These are phyloP conservation scores for Penicillium sp. DNA, from an alignment of 2,329 filamentous ascomycete species.

Conservation along the genomic window DNA sequence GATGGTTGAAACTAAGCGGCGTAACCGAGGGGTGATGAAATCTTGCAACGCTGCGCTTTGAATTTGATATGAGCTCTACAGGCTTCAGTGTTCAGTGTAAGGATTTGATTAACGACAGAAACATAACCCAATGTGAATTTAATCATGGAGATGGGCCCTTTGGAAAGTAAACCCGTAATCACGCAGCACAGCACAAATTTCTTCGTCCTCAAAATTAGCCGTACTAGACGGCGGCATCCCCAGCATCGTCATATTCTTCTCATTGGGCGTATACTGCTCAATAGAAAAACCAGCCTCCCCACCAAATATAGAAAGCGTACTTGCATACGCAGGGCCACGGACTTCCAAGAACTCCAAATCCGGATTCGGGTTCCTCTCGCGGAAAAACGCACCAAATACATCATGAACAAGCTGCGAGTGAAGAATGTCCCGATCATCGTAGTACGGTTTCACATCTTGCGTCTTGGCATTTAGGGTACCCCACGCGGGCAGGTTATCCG, in stretches of 20 bases:
- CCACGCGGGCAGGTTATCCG: constrained; percentile 30
- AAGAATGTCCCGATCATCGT: constrained; percentile 17
- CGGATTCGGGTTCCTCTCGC: constrained; percentile 24
- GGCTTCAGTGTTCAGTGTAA: too few species aligned
- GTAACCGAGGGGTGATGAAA: background rate
- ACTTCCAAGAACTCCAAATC: constrained; percentile 16
- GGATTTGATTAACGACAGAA: background rate
- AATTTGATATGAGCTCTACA: too few species aligned
- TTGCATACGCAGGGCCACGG: constrained; percentile 25
- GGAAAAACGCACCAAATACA: constrained; percentile 27
- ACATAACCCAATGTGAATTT: background rate
- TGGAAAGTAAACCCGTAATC: constrained; percentile 31
- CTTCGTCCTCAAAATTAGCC: constrained; percentile 14
- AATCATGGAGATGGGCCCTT: constrained; percentile 16
- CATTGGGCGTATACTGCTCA: constrained; percentile 9
- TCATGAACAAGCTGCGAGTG: constrained; percentile 29
- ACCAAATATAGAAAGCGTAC: constrained; percentile 16
- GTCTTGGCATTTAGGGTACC: constrained; percentile 29
- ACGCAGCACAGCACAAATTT: constrained; percentile 24
- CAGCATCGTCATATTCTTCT: constrained; percentile 17
- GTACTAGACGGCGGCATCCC: constrained; percentile 14
- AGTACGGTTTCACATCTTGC: constrained; percentile 25
- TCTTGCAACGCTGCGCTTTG: too few species aligned
- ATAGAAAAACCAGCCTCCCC: background rate
- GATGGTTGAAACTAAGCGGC: background rate